phyloP scores from a whole-genome alignment of 1,139 yeast genomes.

The Entelexis paramagnoliae region DNA sequence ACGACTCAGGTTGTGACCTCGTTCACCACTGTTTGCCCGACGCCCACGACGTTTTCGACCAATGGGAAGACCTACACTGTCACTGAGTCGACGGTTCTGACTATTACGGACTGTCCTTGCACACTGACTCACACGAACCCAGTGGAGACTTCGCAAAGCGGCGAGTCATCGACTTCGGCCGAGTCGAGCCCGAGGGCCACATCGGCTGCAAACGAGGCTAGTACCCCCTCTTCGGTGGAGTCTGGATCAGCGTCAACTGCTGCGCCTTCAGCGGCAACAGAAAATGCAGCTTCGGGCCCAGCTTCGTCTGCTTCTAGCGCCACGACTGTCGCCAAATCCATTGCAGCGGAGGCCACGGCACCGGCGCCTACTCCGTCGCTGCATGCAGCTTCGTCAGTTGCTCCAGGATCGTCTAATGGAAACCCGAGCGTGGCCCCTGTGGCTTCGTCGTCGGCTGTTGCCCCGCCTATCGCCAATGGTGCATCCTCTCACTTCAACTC shows the following conservation, averaged over 20 bases:
- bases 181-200: too few relatives aligned
- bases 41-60: constrained; percentile 22
- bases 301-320: too few relatives aligned
- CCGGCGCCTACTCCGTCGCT: not conserved
- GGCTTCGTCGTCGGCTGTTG: not conserved
- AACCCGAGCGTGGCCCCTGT: not conserved
- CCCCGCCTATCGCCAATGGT: not conserved
- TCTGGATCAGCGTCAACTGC: too few relatives aligned
- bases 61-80: constrained; percentile 34
- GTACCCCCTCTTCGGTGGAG: too few relatives aligned
- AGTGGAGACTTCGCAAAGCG: not conserved
- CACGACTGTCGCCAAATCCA: not conserved
- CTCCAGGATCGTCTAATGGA: not conserved
- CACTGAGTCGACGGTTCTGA: constrained; percentile 36
- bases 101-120: constrained; percentile 43
- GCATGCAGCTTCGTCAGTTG: too few relatives aligned
- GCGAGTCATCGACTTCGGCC: not conserved
- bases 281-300: too few relatives aligned
- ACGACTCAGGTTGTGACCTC: constrained; percentile 1
- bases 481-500: not conserved
- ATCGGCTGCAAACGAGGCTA: too few relatives aligned
- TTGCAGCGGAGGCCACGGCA: not conserved
- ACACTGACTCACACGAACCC: constrained; percentile 29
- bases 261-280: too few relatives aligned
- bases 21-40: constrained; percentile 31